phyloP scores from a whole-genome alignment of 306 rosid genomes.

The Acacia melanoxylon region DNA sequence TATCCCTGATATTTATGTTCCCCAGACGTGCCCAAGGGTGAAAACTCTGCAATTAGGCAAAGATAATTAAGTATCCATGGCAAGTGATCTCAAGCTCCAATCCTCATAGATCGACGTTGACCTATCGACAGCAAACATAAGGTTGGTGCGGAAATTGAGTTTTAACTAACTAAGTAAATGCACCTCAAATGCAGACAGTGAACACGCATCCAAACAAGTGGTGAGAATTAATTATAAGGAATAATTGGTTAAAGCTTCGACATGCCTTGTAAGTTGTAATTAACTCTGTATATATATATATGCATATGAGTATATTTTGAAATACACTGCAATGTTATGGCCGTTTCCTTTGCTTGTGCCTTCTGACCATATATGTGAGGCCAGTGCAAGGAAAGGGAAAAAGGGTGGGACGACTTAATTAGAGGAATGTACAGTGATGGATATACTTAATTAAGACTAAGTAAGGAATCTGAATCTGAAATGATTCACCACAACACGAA shows the following conservation, averaged over 20 bases:
- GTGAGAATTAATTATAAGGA: not conserved
- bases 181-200: not conserved
- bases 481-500: conserved; percentile 30
- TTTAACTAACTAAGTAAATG: not conserved
- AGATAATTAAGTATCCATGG: not conserved
- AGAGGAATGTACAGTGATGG: not conserved
- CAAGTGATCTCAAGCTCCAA: not conserved
- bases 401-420: not conserved
- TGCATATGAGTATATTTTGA: not conserved
- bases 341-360: not conserved
- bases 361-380: not conserved
- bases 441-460: not conserved
- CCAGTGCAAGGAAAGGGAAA: not conserved
- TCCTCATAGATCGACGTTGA: no score
- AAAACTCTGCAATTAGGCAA: not conserved
- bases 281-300: not conserved
- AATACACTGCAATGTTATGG: not conserved
- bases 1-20: no score
- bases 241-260: not conserved
- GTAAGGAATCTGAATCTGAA: not conserved
- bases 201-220: not conserved
- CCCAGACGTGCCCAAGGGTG: no score
- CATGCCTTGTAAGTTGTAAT: not conserved
- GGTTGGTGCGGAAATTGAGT: not conserved
- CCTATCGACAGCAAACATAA: no score